Percentiles rank a stretch among this genome's conserved stretches.
Conservation (phyloP, 768 basidiomycete species). For the Boletales sp. region DNA sequence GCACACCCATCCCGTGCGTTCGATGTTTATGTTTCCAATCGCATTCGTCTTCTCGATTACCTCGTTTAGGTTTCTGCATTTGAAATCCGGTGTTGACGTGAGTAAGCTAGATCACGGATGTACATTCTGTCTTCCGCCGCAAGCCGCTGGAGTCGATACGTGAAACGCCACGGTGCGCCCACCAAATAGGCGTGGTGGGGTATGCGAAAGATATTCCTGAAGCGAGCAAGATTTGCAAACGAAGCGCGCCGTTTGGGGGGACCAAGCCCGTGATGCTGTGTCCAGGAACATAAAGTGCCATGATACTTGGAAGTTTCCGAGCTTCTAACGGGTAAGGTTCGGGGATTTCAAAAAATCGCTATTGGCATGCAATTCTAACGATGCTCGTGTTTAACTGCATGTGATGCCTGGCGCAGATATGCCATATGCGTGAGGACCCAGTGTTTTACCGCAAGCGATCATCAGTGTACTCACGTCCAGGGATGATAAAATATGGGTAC, state of each 20-base stretch:
- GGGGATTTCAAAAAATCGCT: background rate
- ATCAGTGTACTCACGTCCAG: constrained; percentile 5
- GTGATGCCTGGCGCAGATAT: background rate
- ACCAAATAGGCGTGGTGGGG: background rate
- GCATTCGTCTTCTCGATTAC: background rate
- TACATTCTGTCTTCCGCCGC: background rate
- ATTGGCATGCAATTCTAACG: background rate
- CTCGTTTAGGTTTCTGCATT: constrained; percentile 5
- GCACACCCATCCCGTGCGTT: background rate
- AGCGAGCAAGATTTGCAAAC: background rate
- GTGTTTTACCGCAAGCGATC: background rate
- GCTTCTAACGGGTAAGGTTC: background rate
- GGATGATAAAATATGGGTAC: background rate
- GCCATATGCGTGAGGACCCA: background rate
- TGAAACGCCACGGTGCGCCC: constrained; percentile 3
- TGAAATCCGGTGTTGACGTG: constrained; percentile 6
- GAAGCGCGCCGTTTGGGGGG: background rate
- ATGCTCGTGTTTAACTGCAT: background rate
- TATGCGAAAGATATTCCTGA: constrained; percentile 2
- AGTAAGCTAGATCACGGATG: background rate
- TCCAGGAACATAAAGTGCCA: background rate
- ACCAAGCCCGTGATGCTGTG: background rate
- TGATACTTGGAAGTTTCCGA: constrained; percentile 4
- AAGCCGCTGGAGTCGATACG: background rate
- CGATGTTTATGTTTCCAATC: background rate